phyloP scores from a whole-genome alignment of 2,329 filamentous ascomycete species.

The Fusarium aywerte region DNA sequence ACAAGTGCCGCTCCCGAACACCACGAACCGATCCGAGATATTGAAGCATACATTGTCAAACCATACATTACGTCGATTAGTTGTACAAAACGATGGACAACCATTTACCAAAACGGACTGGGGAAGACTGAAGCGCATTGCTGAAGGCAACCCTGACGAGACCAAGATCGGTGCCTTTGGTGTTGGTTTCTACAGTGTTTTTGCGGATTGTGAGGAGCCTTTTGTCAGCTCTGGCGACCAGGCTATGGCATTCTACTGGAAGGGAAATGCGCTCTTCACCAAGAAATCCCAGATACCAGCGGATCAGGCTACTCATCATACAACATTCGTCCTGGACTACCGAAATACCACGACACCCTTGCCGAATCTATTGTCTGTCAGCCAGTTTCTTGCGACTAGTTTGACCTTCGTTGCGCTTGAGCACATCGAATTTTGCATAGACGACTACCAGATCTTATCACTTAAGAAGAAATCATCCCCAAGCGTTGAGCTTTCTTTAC shows the following conservation, averaged over 20 bases:
- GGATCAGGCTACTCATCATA: conserved; percentile 74
- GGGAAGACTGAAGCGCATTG: conserved; percentile 92
- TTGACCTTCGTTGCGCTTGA: conserved; percentile 94
- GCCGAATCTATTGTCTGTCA: conserved; percentile 85
- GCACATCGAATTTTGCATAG: conserved; percentile 88
- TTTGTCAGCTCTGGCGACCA: conserved; percentile 93
- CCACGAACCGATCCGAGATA: conserved; percentile 73
- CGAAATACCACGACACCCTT: conserved; percentile 87
- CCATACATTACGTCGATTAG: conserved; percentile 85
- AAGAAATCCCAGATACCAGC: conserved; percentile 80
- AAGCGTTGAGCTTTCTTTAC: conserved; percentile 75
- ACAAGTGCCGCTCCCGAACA: conserved; percentile 74
- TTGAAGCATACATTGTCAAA: conserved; percentile 86
- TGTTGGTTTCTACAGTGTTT: conserved; percentile 98
- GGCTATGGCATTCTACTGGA: conserved; percentile 99
- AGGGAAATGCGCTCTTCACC: conserved; percentile 96
- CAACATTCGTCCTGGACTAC: conserved; percentile 95
- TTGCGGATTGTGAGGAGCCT: conserved; percentile 96
- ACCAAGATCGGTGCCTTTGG: conserved; percentile 99
- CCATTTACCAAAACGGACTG: conserved; percentile 92
- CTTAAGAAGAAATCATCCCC: conserved; percentile 89
- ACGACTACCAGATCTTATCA: conserved; percentile 83
- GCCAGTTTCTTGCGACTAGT: conserved; percentile 93
- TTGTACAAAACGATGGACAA: conserved; percentile 92
- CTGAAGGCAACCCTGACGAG: conserved; percentile 98